Evolutionary conservation across 2,329 filamentous ascomycete species (phyloP).

Genomic region (Fusarium fujikuroi): DNA sequence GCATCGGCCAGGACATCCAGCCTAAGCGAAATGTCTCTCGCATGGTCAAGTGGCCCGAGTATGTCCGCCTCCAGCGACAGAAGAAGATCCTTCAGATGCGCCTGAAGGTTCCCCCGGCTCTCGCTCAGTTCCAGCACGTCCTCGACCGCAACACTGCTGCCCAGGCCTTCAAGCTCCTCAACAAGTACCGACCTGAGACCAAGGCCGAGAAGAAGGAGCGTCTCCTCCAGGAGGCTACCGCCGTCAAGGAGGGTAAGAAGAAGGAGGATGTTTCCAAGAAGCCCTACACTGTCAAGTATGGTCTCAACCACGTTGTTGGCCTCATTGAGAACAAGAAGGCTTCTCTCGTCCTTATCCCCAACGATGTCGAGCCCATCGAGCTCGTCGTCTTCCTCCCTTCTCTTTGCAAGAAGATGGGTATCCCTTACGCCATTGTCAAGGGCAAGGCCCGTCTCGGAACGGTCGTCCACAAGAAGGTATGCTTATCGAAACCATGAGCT

Average conservation of each 20-base stretch:
- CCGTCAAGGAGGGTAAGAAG: slow-evolving; percentile 99
- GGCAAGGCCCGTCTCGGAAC: slow-evolving; percentile 99
- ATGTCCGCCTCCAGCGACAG: slow-evolving; percentile 96
- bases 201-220: slow-evolving; percentile 99
- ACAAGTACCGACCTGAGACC: slow-evolving; percentile 99
- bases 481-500: slow-evolving; percentile 18
- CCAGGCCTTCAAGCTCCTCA: slow-evolving; percentile 98
- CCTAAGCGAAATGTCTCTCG: slow-evolving; percentile 93
- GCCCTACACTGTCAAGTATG: slow-evolving; percentile 99
- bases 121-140: slow-evolving; percentile 97
- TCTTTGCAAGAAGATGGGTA: slow-evolving; percentile 99
- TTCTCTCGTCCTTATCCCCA: slow-evolving; percentile 95
- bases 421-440: slow-evolving; percentile 99
- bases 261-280: slow-evolving; percentile 99
- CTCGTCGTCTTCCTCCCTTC: slow-evolving; percentile 98
- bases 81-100: slow-evolving; percentile 97
- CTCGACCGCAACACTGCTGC: slow-evolving; percentile 97
- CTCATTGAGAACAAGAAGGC: slow-evolving; percentile 99
- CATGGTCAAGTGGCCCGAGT: slow-evolving; percentile 99
- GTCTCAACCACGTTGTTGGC: slow-evolving; percentile 98
- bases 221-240: slow-evolving; percentile 96
- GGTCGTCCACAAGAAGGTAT: slow-evolving; percentile 98
- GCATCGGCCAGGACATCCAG: slow-evolving; percentile 99
- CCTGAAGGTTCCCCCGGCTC: slow-evolving; percentile 96
- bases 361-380: slow-evolving; percentile 99